These are phyloP conservation scores for Alectoria sarmentosa DNA, from an alignment of 495 filamentous ascomycete genomes.

Conservation along the genomic window DNA sequence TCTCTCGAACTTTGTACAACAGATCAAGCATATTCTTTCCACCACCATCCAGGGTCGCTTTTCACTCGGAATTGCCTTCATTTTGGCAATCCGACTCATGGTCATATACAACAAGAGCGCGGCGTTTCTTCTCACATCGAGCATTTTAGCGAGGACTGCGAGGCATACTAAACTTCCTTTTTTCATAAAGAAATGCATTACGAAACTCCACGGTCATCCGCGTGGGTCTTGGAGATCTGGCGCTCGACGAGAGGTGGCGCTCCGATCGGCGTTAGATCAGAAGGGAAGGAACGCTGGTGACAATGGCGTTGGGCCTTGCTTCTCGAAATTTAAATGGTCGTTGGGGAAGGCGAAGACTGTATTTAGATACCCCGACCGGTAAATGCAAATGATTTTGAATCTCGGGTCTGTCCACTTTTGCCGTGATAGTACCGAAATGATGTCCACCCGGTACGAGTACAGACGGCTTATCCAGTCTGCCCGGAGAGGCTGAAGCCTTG, in stretches of 20 bases:
- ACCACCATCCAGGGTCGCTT: neutral
- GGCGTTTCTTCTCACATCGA: neutral
- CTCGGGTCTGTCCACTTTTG: neutral
- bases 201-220: neutral
- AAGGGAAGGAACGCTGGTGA: neutral
- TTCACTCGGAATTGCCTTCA: neutral
- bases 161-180: slow-evolving; percentile 1
- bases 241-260: slow-evolving; percentile 8
- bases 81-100: neutral
- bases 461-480: too few relatives aligned
- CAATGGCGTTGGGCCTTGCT: neutral
- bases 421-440: neutral
- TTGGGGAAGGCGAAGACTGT: slow-evolving; percentile 16
- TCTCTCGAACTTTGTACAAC: neutral
- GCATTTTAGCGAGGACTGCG: neutral
- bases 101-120: neutral
- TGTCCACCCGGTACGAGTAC: too few relatives aligned
- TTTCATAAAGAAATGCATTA: slow-evolving; percentile 7
- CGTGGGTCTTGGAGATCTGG: slow-evolving; percentile 11
- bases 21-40: neutral
- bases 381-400: slow-evolving; percentile 5
- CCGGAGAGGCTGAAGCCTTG: neutral
- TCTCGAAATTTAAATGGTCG: slow-evolving; percentile 1
- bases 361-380: slow-evolving; percentile 21
- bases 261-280: neutral